These are phyloP conservation scores for Pleoardoris graminearum DNA, from an alignment of 2,329 filamentous ascomycete genomes.

Conservation along the genomic window DNA sequence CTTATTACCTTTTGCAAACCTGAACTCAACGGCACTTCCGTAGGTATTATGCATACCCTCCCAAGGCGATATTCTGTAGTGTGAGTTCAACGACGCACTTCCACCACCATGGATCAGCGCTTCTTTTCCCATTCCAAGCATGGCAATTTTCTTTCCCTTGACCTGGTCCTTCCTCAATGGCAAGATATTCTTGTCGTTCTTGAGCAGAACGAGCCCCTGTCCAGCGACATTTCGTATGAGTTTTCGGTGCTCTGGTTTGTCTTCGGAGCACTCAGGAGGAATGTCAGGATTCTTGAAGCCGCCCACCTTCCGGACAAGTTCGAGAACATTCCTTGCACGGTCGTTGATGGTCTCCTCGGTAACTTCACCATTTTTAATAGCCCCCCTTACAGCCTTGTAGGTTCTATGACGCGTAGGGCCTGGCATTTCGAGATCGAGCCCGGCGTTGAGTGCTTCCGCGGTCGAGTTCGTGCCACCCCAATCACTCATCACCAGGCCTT, in stretches of 20 bases:
- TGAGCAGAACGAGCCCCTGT: constrained; percentile 71
- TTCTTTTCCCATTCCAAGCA: constrained; percentile 69
- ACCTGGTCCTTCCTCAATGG: constrained; percentile 65
- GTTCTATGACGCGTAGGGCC: constrained; percentile 66
- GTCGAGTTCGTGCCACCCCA: constrained; percentile 55
- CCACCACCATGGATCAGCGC: constrained; percentile 42
- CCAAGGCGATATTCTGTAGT: constrained; percentile 34
- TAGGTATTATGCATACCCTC: constrained; percentile 32
- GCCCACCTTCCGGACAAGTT: constrained; percentile 69
- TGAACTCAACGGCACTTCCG: constrained; percentile 35
- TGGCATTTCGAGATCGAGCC: constrained; percentile 45
- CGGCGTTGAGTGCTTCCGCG: constrained; percentile 41
- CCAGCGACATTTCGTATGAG: constrained; percentile 67
- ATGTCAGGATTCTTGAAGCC: constrained; percentile 63
- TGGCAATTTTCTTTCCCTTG: constrained; percentile 62
- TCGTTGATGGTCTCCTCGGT: constrained; percentile 41
- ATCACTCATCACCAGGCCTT: constrained; percentile 69
- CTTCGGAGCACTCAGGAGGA: constrained; percentile 62
- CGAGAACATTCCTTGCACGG: constrained; percentile 48
- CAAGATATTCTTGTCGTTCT: constrained; percentile 67
- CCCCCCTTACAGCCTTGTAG: constrained; percentile 63
- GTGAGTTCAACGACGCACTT: constrained; percentile 33
- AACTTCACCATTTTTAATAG: constrained; percentile 53
- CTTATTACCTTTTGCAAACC: constrained; percentile 31
- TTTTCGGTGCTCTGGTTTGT: constrained; percentile 62